These are phyloP conservation scores for Ophiostoma piceae DNA, from an alignment of 2,329 filamentous ascomycete species.

Conservation along the genomic window DNA sequence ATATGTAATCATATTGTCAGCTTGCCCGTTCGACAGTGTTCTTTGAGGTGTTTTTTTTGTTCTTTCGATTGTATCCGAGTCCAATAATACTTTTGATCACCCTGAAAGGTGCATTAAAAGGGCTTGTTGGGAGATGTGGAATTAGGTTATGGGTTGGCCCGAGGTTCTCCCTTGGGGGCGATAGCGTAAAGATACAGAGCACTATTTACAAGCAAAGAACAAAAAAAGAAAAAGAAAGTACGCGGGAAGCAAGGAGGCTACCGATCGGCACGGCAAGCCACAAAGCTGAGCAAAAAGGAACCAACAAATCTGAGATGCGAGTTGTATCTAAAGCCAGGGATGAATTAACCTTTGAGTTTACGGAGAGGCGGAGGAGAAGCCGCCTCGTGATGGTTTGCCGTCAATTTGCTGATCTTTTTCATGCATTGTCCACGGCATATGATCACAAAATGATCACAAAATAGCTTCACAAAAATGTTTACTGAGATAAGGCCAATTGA, in stretches of 20 bases:
- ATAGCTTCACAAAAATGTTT: not conserved
- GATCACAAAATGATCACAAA: not conserved
- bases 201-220: not conserved
- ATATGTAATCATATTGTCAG: not conserved
- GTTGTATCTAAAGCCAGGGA: not conserved
- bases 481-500: not conserved
- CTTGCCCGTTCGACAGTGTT: not conserved
- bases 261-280: not conserved
- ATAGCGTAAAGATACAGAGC: not conserved
- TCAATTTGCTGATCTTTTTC: not conserved
- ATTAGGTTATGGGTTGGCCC: not conserved
- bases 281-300: not conserved
- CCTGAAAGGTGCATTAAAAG: not conserved
- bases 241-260: not conserved
- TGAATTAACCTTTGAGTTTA: not conserved
- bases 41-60: not conserved
- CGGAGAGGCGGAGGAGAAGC: not conserved
- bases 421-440: too few relatives aligned
- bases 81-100: not conserved
- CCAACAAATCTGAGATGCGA: not conserved
- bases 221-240: not conserved
- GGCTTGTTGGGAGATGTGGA: not conserved
- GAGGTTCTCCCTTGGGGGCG: not conserved
- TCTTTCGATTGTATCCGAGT: not conserved
- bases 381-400: not conserved